phyloP scores from a whole-genome alignment of 306 rosid species.

The Luffa acutangula region DNA sequence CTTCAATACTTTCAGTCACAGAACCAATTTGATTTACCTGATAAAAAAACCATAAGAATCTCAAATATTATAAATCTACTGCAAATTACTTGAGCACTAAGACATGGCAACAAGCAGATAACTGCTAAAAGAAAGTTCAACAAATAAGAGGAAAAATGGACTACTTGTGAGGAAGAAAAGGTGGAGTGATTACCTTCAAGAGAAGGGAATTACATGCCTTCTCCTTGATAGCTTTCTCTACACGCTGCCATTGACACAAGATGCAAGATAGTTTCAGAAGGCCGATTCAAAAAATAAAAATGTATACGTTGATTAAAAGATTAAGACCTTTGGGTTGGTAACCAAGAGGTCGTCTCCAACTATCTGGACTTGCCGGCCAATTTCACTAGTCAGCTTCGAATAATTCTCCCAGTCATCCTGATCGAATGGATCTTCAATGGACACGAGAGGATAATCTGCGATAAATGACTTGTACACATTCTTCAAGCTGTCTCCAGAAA shows the following conservation, averaged over 20 bases:
- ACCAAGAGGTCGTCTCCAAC: conserved; percentile 95
- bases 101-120: background rate
- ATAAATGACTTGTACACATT: conserved; percentile 82
- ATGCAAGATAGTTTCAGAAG: background rate
- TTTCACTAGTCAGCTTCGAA: conserved; percentile 54
- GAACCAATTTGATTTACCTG: conserved; percentile 82
- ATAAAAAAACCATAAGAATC: background rate
- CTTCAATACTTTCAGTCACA: conserved; percentile 88
- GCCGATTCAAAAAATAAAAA: background rate
- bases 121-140: background rate
- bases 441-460: conserved; percentile 70
- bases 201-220: conserved; percentile 87
- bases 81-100: background rate
- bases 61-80: background rate
- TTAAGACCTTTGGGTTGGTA: conserved; percentile 80
- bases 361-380: conserved; percentile 63
- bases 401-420: conserved; percentile 97
- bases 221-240: conserved; percentile 71
- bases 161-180: background rate
- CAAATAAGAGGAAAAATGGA: background rate
- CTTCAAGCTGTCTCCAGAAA: conserved; percentile 62
- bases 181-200: conserved; percentile 32
- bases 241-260: conserved; percentile 38
- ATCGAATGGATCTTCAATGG: conserved; percentile 90
- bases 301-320: background rate